Conservation (phyloP, 495 filamentous ascomycete species). For the Tuber aestivum region DNA sequence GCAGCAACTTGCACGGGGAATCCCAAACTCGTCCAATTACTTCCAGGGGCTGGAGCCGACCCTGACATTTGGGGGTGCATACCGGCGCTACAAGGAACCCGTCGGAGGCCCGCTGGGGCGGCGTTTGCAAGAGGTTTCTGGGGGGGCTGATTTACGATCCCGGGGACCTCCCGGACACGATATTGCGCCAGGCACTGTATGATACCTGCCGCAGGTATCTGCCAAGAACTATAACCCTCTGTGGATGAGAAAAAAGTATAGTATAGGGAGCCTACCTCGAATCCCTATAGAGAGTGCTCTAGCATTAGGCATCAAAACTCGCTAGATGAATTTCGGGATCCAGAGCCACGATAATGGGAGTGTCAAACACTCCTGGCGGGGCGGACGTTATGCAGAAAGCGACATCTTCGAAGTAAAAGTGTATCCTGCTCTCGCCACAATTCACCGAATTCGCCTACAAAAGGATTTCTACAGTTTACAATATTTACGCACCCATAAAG, state of each 20-base stretch:
- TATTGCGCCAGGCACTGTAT: background rate
- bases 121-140: background rate
- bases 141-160: too few relatives aligned
- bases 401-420: slow-evolving; percentile 6
- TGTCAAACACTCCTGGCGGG: background rate
- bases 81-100: too few relatives aligned
- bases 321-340: slow-evolving; percentile 8
- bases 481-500: slow-evolving; percentile 2
- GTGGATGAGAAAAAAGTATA: background rate
- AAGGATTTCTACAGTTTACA: slow-evolving; percentile 5
- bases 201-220: slow-evolving; percentile 4
- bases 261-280: slow-evolving; percentile 3
- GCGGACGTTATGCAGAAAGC: background rate
- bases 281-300: slow-evolving; percentile 1
- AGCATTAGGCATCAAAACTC: slow-evolving; percentile 4
- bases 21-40: slow-evolving; percentile 5
- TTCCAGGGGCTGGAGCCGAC: slow-evolving; percentile 12
- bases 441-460: background rate
- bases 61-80: slow-evolving; percentile 5
- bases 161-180: background rate
- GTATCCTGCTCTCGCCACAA: background rate
- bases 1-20: slow-evolving; percentile 9
- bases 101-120: background rate
- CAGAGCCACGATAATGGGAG: background rate
- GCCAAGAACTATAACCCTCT: background rate